Base-by-base conservation (phyloP, 805 yeast genomes). In the Teunomyces gatunensis region DNA sequence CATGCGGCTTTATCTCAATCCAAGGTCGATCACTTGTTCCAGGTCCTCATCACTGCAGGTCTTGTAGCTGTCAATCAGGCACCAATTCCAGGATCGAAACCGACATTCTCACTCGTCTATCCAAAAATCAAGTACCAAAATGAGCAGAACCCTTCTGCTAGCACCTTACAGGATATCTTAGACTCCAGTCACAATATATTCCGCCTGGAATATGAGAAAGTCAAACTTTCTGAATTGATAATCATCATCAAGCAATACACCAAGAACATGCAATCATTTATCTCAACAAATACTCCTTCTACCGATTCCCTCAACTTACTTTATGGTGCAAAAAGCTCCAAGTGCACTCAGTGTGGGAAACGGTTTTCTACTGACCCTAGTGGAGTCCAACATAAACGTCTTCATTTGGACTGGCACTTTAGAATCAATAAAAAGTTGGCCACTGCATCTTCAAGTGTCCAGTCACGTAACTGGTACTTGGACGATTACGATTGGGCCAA, bases 391-490 rank as follows among this genome's bases (percentile, higher is more conserved):
- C 78, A 79, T 49, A 79, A 71, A 48, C 56, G 84, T 44, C 74
- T 80, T 13, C 99, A 94, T 67, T 70, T 89, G 54, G 99, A 92
- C 65, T 92, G 97, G 97, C 98, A 92, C 71, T 90, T 89, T 72
- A 79, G 98, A 57, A 86, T 89, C 39, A 92, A 89, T 65, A 89
- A 88, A 62, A 84, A 86, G 57, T 72, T 87, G 42, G 54, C 68
- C 20, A 55, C 61, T 39, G 54, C 51, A 28, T 55, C 60, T 18
- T 47, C 57, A 12, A 57, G 65, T 20, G 83, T 85, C 39, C 91
- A 87, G 61, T 84, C 88, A 36, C 73, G 97, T 57, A 78, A 83
- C 55, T 91, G 96, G 96, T 91, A 83, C 63, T 67, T 90, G 50
- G 83, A 81, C 51, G 86, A 81, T 52, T 72, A 75, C 20, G 83